Base-by-base conservation (phyloP, 129 eudicot genomes). In the Centella asiatica region DNA sequence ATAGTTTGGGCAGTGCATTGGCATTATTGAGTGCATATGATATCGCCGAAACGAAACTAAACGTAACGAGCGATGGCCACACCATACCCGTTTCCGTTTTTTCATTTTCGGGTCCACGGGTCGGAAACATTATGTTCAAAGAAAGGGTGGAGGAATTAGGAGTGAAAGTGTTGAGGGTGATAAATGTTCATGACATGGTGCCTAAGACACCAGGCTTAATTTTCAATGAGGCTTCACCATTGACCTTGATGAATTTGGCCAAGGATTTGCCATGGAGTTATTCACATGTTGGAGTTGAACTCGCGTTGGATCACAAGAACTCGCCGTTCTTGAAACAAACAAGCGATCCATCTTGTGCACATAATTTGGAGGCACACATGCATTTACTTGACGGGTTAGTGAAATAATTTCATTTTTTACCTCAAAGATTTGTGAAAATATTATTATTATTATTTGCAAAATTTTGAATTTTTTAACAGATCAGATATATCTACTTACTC, bases 341-440 rank as follows among this genome's bases (percentile, higher is more conserved):
- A 11, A 65, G 57, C 9, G 83, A 82, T 59, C 44, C 29, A 25
- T 23, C 19, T 65, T 82, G 76, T 60, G 78, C 88, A 0, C 88
- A 82, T 71, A 78, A 82, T 34, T 40, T 82, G 76, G 88, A 82
- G 69, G 88, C 81, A 53, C 73, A 48, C 37, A 66, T 82, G 64
- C 88, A 82, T 58, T 69, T 82, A 51, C 81, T 82, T 27, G 84
- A 82, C 62, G 88, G 88, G 88, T 82, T 51, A 71, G 83, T 78
- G 20, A 18, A 2, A 12, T 55, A 42, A 12, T 11, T 25, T 11
- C 56, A n/a, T n/a, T 36, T 4, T 7, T 11, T 18, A 6, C 17
- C 27, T 25, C 14, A 12, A 25, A n/a, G n/a, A n/a, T n/a, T n/a
- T n/a, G n/a, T n/a, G n/a, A n/a, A n/a, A n/a, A n/a, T n/a, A n/a